phyloP scores from a whole-genome alignment of 208 protist genomes.

The Spongospora subterranea region DNA sequence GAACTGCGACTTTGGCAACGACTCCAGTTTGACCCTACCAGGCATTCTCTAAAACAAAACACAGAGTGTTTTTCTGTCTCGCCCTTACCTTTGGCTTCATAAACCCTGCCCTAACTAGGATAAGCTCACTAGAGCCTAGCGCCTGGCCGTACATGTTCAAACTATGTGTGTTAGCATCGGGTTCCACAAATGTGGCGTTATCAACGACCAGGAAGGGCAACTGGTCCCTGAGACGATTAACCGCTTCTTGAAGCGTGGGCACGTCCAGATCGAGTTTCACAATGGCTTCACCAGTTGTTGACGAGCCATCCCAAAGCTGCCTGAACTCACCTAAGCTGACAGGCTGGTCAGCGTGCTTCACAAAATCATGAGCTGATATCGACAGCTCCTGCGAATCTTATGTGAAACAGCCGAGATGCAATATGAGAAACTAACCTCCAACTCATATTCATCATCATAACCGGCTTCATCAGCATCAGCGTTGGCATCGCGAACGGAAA shows the following conservation, averaged over 20 bases:
- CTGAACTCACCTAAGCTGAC: constrained; percentile 35
- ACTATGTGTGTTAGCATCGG: constrained; percentile 10
- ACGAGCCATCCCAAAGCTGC: background rate
- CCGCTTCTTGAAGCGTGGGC: constrained; percentile 36
- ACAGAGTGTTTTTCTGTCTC: background rate
- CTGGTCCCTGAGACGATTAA: background rate
- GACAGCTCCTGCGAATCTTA: too few species aligned
- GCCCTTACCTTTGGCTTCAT: background rate
- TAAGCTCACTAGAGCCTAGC: background rate
- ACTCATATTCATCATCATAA: constrained; percentile 76
- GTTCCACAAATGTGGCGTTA: background rate
- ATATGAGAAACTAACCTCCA: too few species aligned
- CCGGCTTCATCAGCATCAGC: constrained; percentile 64
- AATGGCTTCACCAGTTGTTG: background rate
- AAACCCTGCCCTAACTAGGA: constrained; percentile 22
- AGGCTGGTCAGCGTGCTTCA: constrained; percentile 61
- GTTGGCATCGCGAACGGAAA: constrained; percentile 75
- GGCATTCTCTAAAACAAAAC: background rate
- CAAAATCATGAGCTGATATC: constrained; percentile 72
- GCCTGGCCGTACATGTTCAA: constrained; percentile 49
- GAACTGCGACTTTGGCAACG: background rate
- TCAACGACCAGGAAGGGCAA: background rate
- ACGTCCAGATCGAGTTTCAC: background rate
- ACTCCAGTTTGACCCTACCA: background rate
- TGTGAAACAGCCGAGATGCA: too few species aligned